Evolutionary conservation across 1,139 yeast genomes (phyloP).

Genomic region (Pichia sp.): DNA sequence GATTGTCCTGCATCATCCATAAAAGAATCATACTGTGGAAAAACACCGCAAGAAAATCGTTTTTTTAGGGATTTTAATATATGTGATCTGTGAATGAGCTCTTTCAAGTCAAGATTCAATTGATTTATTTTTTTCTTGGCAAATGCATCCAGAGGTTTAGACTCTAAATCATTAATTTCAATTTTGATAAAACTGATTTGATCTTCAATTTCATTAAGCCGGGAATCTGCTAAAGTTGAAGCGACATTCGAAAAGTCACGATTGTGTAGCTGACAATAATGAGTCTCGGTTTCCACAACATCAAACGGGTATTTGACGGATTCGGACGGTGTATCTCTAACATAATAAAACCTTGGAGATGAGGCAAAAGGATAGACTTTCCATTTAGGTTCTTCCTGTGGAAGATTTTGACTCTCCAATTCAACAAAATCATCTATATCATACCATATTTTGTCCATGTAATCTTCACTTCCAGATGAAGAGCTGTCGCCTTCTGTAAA

Average conservation of each 20-base stretch:
- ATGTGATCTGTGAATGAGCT: conserved; percentile 30
- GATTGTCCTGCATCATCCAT: conserved; percentile 18
- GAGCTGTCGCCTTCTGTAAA: conserved; percentile 13
- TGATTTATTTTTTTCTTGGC: conserved; percentile 23
- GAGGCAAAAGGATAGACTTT: conserved; percentile 55
- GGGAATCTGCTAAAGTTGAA: conserved; percentile 30
- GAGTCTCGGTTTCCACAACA: conserved; percentile 30
- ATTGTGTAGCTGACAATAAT: conserved; percentile 56
- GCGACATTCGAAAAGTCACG: conserved; percentile 51
- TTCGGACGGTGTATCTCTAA: conserved; percentile 51
- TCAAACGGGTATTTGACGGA: conserved; percentile 43
- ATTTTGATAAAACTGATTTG: conserved; percentile 27
- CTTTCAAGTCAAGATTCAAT: conserved; percentile 25
- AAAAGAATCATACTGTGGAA: conserved; percentile 23
- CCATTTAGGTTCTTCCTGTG: conserved; percentile 47
- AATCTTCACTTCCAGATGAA: conserved; percentile 13
- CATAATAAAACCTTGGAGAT: conserved; percentile 71
- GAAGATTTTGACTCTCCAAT: conserved; percentile 44
- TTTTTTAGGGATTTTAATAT: conserved; percentile 28
- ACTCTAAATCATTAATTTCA: conserved; percentile 8
- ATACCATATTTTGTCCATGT: conserved; percentile 41
- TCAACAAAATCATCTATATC: conserved; percentile 80
- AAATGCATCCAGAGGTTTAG: conserved; percentile 10
- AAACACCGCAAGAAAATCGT: conserved; percentile 24
- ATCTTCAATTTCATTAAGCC: conserved; percentile 36